Percentiles rank a stretch among this genome's conserved stretches.
Conservation (phyloP, 495 filamentous ascomycete genomes). For the Aspergillus diversus region DNA sequence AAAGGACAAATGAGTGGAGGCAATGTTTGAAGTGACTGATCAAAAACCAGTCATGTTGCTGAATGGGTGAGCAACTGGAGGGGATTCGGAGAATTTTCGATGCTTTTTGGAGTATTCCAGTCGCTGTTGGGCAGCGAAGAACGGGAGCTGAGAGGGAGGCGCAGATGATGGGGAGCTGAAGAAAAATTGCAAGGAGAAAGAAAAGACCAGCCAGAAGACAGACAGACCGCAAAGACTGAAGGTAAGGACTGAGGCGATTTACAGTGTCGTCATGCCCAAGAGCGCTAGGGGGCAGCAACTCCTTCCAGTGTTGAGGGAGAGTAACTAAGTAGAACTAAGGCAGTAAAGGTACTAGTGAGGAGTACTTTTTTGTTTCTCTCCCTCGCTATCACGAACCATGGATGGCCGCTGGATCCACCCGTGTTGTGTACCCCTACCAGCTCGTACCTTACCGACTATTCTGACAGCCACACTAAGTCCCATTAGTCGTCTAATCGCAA, state of each 20-base stretch:
- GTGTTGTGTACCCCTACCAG: neutral
- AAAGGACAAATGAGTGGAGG: constrained; percentile 12
- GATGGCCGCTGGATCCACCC: constrained; percentile 1
- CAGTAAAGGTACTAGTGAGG: too few species aligned
- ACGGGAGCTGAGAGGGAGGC: constrained; percentile 3
- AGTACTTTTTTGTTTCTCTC: constrained; percentile 2
- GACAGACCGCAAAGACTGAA: neutral
- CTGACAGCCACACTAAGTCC: too few species aligned
- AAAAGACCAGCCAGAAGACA: neutral
- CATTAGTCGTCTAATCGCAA: too few species aligned
- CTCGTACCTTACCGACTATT: neutral
- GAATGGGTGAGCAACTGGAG: constrained; percentile 18
- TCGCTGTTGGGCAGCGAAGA: constrained; percentile 25
- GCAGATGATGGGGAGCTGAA: neutral
- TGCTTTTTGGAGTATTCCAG: constrained; percentile 21
- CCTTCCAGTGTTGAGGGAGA: neutral
- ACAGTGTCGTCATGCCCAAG: constrained; percentile 6
- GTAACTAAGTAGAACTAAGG: neutral
- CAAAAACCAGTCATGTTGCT: constrained; percentile 25
- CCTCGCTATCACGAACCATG: neutral
- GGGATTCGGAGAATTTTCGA: constrained; percentile 22
- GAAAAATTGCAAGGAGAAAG: neutral
- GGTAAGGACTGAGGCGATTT: neutral
- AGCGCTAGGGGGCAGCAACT: constrained; percentile 3
- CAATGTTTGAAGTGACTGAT: constrained; percentile 21